Base-by-base conservation (phyloP, 2,329 filamentous ascomycete species). In the Fusarium guadeloupense region DNA sequence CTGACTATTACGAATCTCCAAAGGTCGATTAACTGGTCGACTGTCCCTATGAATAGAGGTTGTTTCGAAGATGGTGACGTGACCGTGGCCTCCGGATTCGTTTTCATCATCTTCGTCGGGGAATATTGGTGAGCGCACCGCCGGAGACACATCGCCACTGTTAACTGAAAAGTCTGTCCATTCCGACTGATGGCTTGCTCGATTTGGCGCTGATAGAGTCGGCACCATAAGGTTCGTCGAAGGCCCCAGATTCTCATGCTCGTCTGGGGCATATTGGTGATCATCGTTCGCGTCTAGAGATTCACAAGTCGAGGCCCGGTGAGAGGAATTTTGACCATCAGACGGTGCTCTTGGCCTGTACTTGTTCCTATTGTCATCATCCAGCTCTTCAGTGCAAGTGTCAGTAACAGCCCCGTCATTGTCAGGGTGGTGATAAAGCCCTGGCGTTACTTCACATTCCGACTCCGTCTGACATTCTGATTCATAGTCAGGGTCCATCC, bases 111-210 rank as follows among this genome's bases (percentile, higher is more conserved):
- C 63, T 19, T 58, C 46, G 25, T 64, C 66, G n/a, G 68, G 70
- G 47, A 73, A 59, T 21, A 62, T 70, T 14, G 73, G 68, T 8
- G 74, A 74, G 40, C 64, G 68, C 14, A 65, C 60, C 9, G 47
- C 58, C 34, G 74, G 72, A 12, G 74, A 74, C n/a, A 62, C 64
- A 55, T 83, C 81, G 17, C 76, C 78, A 54, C 82, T 86, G 14
- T 83, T 83, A 9, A 86, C 75, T 1, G 84, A 85, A 56, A 83
- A 81, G 66, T 87, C 84, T 21, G 85, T 87, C 85, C 85, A 87
- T n/a, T 79, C 76, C 2, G 84, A 85, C 48, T 82, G 80, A 42
- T 85, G 82, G 59, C 84, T 87, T 17, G 75, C 72, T 31, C 84
- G 78, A 54, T 85, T 70, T 77, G 35, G 78, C 72, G 45, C 77